Percentiles rank a stretch among this genome's conserved stretches.
Conservation (phyloP, 345 rosid species). For the Laguncularia racemosa region DNA sequence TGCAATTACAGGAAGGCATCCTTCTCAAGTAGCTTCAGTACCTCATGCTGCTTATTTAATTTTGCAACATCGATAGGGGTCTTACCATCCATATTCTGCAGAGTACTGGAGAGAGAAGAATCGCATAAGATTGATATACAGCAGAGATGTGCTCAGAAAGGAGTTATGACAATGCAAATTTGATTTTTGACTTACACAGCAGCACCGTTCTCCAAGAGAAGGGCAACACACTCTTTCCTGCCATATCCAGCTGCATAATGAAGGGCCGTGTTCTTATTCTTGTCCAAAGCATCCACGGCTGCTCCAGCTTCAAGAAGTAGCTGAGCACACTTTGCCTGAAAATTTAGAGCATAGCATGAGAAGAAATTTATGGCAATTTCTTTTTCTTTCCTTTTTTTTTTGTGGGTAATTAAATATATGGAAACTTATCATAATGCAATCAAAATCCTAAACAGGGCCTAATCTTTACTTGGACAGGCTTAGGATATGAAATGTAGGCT, state of each 20-base stretch:
- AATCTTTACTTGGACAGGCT: too few species aligned
- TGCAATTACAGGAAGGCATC: slow-evolving; percentile 73
- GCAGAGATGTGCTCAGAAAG: background rate
- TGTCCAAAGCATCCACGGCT: slow-evolving; percentile 85
- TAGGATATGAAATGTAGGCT: too few species aligned
- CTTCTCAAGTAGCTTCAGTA: slow-evolving; percentile 88
- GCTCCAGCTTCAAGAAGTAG: slow-evolving; percentile 88
- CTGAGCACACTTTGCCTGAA: slow-evolving; percentile 80
- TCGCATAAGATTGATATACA: background rate
- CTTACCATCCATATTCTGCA: slow-evolving; percentile 94
- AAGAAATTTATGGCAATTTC: background rate
- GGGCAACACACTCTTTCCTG: slow-evolving; percentile 89
- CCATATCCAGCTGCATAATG: slow-evolving; percentile 99
- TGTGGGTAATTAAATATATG: too few species aligned
- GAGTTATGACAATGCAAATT: background rate
- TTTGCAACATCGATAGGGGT: slow-evolving; percentile 95
- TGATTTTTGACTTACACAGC: slow-evolving; percentile 69
- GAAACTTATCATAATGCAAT: too few species aligned
- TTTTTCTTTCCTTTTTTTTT: too few species aligned
- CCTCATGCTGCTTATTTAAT: slow-evolving; percentile 87
- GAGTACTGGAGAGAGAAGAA: slow-evolving; percentile 44
- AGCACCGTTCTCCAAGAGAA: slow-evolving; percentile 84
- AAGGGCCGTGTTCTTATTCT: slow-evolving; percentile 92
- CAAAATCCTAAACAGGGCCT: too few species aligned
- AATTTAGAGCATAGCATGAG: background rate